Evolutionary conservation across 169 alveolate species (phyloP).

Genomic region (Cryptosporidium parvum): DNA sequence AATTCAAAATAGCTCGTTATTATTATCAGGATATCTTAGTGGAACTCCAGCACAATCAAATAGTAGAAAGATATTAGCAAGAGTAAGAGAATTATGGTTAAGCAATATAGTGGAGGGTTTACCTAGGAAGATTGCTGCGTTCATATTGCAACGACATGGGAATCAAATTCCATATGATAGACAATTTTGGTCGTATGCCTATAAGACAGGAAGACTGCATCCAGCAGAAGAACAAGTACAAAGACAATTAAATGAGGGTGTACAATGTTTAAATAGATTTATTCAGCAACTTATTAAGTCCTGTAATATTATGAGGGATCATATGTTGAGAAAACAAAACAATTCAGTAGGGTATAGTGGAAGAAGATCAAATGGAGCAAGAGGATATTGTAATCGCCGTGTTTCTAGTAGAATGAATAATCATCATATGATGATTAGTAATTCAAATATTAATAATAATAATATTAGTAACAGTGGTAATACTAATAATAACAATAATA

Average conservation of each 20-base stretch:
- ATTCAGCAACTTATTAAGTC: conserved; percentile 60
- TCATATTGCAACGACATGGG: conserved; percentile 70
- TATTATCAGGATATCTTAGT: conserved; percentile 62
- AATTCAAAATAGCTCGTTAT: conserved; percentile 62
- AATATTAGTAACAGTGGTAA: too few relatives aligned
- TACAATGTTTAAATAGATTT: conserved; percentile 71
- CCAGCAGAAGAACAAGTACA: conserved; percentile 76
- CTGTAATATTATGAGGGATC: conserved; percentile 65
- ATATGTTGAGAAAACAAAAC: conserved; percentile 53
- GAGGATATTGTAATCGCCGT: background rate
- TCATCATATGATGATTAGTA: background rate
- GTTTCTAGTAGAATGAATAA: background rate
- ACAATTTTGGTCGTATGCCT: conserved; percentile 76
- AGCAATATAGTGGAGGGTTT: conserved; percentile 66
- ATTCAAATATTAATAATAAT: conserved; percentile 3
- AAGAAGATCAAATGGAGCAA: conserved; percentile 20
- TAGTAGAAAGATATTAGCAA: conserved; percentile 70
- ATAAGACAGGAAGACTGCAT: conserved; percentile 71
- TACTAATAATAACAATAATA: background rate
- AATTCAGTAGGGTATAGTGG: conserved; percentile 24
- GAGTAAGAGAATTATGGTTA: conserved; percentile 73
- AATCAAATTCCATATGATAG: conserved; percentile 73
- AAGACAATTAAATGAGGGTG: conserved; percentile 70
- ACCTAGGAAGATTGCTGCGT: conserved; percentile 73
- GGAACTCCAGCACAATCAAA: conserved; percentile 73